A percentile compares a stretch with the other conserved stretches of the same genome.
Evolutionary conservation across 2,329 filamentous ascomycete genomes (phyloP).

Genomic region (Phialophora expanda): DNA sequence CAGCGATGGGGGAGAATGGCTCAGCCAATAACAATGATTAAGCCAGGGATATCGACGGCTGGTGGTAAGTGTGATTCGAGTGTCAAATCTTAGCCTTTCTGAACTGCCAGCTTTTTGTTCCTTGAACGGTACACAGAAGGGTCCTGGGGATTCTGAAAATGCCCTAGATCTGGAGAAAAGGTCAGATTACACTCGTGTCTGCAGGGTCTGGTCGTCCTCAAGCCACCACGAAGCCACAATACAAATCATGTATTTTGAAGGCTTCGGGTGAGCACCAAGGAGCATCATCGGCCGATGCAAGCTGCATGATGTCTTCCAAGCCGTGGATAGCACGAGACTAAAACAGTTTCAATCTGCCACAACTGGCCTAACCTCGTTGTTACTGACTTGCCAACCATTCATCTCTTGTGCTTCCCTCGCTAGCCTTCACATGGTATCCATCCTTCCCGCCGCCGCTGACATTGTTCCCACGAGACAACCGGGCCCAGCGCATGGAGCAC

Average conservation of each 20-base stretch:
- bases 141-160: background rate
- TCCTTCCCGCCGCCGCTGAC: constrained; percentile 21
- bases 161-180: background rate
- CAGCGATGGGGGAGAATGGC: background rate
- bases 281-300: constrained; percentile 15
- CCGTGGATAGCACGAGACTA: constrained; percentile 14
- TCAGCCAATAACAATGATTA: background rate
- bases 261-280: background rate
- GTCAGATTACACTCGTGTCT: background rate
- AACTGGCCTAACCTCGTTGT: constrained; percentile 12
- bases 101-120: background rate
- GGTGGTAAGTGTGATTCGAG: background rate
- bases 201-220: constrained; percentile 8
- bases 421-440: background rate
- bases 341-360: constrained; percentile 21
- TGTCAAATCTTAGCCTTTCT: background rate
- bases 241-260: background rate
- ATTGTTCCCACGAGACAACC: constrained; percentile 20
- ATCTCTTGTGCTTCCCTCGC: background rate
- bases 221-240: background rate
- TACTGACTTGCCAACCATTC: constrained; percentile 13
- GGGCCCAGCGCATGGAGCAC: constrained; percentile 20
- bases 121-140: background rate
- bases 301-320: constrained; percentile 17
- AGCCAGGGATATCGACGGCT: background rate